phyloP scores from a whole-genome alignment of 352 stramenopile genomes.

The Blastocystis sp. region DNA sequence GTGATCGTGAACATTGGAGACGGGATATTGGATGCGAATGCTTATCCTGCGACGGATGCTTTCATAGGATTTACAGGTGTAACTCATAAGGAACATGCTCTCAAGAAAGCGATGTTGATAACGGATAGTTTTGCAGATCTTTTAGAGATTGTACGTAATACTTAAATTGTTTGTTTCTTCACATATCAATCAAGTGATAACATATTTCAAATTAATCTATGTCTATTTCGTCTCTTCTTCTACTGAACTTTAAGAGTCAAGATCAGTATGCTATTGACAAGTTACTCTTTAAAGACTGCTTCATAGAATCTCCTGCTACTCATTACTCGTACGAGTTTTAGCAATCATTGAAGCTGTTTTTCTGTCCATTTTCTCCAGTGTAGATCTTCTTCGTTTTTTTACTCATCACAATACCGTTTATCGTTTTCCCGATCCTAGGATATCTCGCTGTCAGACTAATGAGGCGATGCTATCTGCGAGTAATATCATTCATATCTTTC shows the following conservation, averaged over 20 bases:
- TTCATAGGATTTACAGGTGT: conserved; percentile 35
- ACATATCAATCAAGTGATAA: neutral
- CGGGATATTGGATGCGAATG: conserved; percentile 29
- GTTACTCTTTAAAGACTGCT: too few relatives aligned
- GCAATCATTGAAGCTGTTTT: neutral
- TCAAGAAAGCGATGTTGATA: conserved; percentile 29
- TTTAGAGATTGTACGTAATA: neutral
- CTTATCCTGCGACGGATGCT: conserved; percentile 19
- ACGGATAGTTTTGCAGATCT: neutral
- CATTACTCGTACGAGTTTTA: neutral
- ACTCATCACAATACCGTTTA: neutral
- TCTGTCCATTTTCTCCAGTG: neutral
- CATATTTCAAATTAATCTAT: neutral
- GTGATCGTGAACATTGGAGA: conserved; percentile 42
- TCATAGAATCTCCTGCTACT: neutral
- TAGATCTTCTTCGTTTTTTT: neutral
- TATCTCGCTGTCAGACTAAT: neutral
- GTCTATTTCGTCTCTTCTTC: neutral
- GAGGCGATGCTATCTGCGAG: neutral
- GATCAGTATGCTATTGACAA: too few relatives aligned
- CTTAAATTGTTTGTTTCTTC: neutral
- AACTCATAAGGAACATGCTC: neutral
- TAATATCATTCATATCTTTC: conserved; percentile 8
- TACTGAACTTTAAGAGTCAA: neutral
- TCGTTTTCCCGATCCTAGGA: neutral